These are phyloP conservation scores for Circinella umbellata DNA, from an alignment of 371 early-diverging fungal genomes.

Conservation along the genomic window DNA sequence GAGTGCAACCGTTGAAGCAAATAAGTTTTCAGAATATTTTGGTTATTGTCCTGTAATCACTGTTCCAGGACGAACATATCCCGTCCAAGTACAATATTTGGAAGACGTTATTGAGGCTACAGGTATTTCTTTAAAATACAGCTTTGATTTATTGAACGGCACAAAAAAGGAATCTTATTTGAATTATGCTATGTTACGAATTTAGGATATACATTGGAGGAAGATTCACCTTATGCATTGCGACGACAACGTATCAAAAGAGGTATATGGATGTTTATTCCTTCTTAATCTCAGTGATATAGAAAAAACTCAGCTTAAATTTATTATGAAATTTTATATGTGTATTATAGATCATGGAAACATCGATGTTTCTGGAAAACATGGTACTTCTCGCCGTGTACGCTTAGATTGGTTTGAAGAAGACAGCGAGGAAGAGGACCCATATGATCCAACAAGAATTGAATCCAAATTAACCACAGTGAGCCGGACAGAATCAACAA, in stretches of 20 bases:
- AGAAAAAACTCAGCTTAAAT: too few relatives aligned
- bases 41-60: conserved; percentile 64
- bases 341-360: conserved; percentile 28
- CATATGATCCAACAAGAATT: conserved; percentile 34
- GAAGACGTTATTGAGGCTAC: conserved; percentile 75
- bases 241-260: conserved; percentile 29
- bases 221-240: conserved; percentile 62
- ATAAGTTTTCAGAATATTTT: conserved; percentile 74
- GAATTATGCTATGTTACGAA: too few relatives aligned
- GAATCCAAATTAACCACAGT: conserved; percentile 38
- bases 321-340: background rate
- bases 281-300: too few relatives aligned
- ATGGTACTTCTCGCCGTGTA: conserved; percentile 48
- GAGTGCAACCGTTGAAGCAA: conserved; percentile 84
- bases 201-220: conserved; percentile 59
- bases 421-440: conserved; percentile 48
- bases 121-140: conserved; percentile 17
- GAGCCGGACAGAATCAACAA: background rate
- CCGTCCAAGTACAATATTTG: conserved; percentile 73
- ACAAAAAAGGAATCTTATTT: too few relatives aligned
- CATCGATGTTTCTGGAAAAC: conserved; percentile 32
- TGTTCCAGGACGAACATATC: conserved; percentile 85
- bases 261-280: background rate
- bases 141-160: too few relatives aligned
- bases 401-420: conserved; percentile 55